Evolutionary conservation across 2,329 filamentous ascomycete species (phyloP).

Genomic region (Penicillium sp.): DNA sequence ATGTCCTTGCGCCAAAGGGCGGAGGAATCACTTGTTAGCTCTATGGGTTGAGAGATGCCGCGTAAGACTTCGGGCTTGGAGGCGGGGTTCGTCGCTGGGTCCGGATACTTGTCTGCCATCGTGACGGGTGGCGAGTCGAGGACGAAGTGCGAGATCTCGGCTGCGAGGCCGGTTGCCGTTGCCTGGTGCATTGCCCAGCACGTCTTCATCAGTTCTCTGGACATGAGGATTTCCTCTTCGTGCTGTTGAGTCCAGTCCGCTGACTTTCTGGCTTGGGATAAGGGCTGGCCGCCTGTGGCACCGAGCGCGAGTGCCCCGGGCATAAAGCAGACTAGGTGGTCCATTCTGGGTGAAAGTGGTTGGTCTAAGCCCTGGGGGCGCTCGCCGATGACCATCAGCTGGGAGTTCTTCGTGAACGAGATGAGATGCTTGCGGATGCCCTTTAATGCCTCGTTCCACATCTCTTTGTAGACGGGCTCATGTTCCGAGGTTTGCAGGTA

Average conservation of each 20-base stretch:
- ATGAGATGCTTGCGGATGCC: slow-evolving; percentile 90
- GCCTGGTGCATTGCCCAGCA: slow-evolving; percentile 97
- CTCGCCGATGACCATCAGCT: slow-evolving; percentile 87
- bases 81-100: slow-evolving; percentile 32
- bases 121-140: slow-evolving; percentile 63
- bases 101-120: slow-evolving; percentile 39
- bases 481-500: slow-evolving; percentile 88
- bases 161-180: slow-evolving; percentile 85
- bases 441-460: slow-evolving; percentile 83
- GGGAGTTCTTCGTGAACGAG: slow-evolving; percentile 75
- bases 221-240: slow-evolving; percentile 82
- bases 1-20: slow-evolving; percentile 71
- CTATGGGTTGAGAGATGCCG: slow-evolving; percentile 36
- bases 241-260: slow-evolving; percentile 71
- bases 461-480: slow-evolving; percentile 79
- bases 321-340: slow-evolving; percentile 96
- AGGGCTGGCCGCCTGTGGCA: slow-evolving; percentile 72
- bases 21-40: slow-evolving; percentile 26
- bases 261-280: slow-evolving; percentile 69
- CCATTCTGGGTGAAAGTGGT: slow-evolving; percentile 77
- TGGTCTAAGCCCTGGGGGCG: slow-evolving; percentile 66
- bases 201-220: slow-evolving; percentile 87
- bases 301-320: slow-evolving; percentile 90
- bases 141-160: slow-evolving; percentile 90
- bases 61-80: slow-evolving; percentile 34